These are phyloP conservation scores for Fusarium buharicum DNA, from an alignment of 2,329 filamentous ascomycete genomes.

Conservation along the genomic window DNA sequence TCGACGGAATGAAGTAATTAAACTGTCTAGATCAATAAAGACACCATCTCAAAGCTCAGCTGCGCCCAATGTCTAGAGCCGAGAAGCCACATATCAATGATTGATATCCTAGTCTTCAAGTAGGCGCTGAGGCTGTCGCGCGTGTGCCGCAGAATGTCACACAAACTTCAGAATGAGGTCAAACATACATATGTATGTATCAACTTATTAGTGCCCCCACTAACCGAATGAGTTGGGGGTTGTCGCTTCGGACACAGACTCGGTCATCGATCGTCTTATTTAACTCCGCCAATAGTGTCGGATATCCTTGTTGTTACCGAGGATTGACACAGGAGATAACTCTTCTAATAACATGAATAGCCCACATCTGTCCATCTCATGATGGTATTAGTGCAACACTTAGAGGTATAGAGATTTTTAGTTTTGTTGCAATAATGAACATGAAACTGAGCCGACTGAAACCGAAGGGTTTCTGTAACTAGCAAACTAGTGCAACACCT, in stretches of 20 bases:
- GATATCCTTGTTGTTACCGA: not conserved
- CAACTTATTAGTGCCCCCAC: conserved; percentile 14
- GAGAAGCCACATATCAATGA: not conserved
- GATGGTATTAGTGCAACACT: too few species aligned
- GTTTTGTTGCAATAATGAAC: too few species aligned
- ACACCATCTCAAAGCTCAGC: not conserved
- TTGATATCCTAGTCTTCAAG: too few species aligned
- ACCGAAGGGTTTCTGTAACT: too few species aligned
- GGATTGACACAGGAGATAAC: not conserved
- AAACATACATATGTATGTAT: not conserved
- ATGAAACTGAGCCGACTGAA: too few species aligned
- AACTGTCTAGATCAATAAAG: not conserved
- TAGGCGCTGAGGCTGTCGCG: not conserved
- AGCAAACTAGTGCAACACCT: too few species aligned
- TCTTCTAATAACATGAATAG: not conserved
- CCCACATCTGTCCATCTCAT: too few species aligned
- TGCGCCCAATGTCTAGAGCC: not conserved
- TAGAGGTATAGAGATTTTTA: too few species aligned
- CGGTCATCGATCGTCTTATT: conserved; percentile 8
- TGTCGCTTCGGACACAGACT: conserved; percentile 23
- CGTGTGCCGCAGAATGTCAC: not conserved
- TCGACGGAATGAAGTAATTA: not conserved
- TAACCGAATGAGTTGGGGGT: conserved; percentile 14
- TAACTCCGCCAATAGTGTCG: conserved; percentile 13
- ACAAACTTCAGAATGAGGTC: conserved; percentile 5